These are phyloP conservation scores for Boletus edulis DNA, from an alignment of 768 basidiomycete genomes.

Conservation along the genomic window DNA sequence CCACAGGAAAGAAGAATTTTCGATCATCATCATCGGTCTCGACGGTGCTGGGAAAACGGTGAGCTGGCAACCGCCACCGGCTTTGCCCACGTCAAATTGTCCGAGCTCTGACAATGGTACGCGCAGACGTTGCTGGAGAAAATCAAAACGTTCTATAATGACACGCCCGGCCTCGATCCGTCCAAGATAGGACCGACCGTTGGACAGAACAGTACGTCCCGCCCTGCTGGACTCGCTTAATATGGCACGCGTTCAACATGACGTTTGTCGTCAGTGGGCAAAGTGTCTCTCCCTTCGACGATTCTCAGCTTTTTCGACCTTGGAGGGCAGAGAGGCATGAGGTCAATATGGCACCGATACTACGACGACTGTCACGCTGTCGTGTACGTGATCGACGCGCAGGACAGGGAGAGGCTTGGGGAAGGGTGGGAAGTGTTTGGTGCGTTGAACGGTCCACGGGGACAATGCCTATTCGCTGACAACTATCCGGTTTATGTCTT, in stretches of 20 bases:
- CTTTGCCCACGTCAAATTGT: neutral
- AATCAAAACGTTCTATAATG: conserved; percentile 91
- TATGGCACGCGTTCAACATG: neutral
- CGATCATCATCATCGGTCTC: conserved; percentile 90
- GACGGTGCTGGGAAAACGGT: conserved; percentile 94
- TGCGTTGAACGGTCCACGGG: conserved; percentile 37
- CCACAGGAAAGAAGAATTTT: conserved; percentile 82
- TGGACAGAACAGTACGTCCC: conserved; percentile 88
- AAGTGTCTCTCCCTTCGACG: conserved; percentile 89
- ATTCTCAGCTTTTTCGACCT: conserved; percentile 97
- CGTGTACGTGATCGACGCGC: conserved; percentile 91
- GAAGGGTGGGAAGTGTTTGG: conserved; percentile 99
- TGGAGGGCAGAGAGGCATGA: conserved; percentile 91
- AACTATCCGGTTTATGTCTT: too few relatives aligned
- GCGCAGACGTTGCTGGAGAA: conserved; percentile 81
- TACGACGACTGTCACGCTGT: conserved; percentile 98
- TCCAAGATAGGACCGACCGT: conserved; percentile 96
- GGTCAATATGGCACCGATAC: conserved; percentile 92
- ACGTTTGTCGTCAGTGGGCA: conserved; percentile 61
- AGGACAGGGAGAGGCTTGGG: conserved; percentile 81
- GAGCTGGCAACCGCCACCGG: conserved; percentile 1
- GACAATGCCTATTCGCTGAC: neutral
- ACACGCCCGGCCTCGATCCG: conserved; percentile 81
- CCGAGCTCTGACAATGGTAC: neutral
- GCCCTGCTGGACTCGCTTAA: neutral